A percentile compares a stretch with the other conserved stretches of the same genome.
Conservation (phyloP, 2,329 filamentous ascomycete genomes). For the Cladosporium sp. region DNA sequence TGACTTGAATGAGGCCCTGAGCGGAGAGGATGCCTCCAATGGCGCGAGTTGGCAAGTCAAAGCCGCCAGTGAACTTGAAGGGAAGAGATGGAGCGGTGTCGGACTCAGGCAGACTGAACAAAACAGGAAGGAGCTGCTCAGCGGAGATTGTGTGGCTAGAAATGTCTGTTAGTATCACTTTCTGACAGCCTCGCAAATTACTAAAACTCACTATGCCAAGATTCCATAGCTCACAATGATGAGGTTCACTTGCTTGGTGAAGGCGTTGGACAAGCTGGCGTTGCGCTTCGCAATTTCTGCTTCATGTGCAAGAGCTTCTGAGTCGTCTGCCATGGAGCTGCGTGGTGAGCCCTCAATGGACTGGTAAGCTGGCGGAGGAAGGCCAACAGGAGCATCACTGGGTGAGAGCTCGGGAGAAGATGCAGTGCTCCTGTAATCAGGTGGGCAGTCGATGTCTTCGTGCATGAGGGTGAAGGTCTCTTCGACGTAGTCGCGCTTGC, state of each 20-base stretch:
- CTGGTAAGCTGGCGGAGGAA: slow-evolving; percentile 30
- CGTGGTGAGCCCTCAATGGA: slow-evolving; percentile 29
- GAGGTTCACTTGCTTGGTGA: slow-evolving; percentile 78
- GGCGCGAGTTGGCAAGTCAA: slow-evolving; percentile 74
- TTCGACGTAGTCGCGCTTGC: slow-evolving; percentile 49
- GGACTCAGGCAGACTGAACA: slow-evolving; percentile 68
- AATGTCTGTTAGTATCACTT: background rate
- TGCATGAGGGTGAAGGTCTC: slow-evolving; percentile 60
- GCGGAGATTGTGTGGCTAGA: slow-evolving; percentile 91
- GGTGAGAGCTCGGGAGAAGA: slow-evolving; percentile 47
- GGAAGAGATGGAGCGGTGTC: slow-evolving; percentile 57
- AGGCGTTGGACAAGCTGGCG: slow-evolving; percentile 55
- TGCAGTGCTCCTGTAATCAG: slow-evolving; percentile 61
- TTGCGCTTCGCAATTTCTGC: slow-evolving; percentile 27
- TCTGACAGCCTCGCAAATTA: too few relatives aligned
- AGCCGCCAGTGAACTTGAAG: slow-evolving; percentile 85
- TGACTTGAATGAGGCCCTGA: slow-evolving; percentile 84
- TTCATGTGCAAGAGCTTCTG: slow-evolving; percentile 21
- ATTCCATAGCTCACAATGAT: slow-evolving; percentile 90
- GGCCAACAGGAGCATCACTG: slow-evolving; percentile 20
- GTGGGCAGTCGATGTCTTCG: slow-evolving; percentile 57
- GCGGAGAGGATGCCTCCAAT: slow-evolving; percentile 85
- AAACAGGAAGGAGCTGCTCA: slow-evolving; percentile 87
- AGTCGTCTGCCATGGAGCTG: slow-evolving; percentile 15
- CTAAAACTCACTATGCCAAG: slow-evolving; percentile 76